Conservation (phyloP, 2,329 filamentous ascomycete genomes). For the Xylariaceae sp. region DNA sequence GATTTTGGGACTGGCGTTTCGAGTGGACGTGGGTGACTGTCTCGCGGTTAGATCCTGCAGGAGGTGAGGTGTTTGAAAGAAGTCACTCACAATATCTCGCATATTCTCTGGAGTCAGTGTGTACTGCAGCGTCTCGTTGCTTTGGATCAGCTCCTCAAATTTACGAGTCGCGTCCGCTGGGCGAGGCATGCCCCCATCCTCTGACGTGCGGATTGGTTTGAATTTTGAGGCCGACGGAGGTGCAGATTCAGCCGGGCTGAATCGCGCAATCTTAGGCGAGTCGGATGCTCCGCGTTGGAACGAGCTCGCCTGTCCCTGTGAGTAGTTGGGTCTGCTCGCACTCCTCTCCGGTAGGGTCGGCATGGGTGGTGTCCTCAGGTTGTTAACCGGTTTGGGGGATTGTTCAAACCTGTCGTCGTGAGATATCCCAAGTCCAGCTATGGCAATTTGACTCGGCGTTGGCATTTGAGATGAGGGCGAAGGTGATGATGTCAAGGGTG, state of each 20-base stretch:
- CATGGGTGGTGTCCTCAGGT: constrained; percentile 18
- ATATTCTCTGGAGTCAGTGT: constrained; percentile 75
- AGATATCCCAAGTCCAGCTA: too few relatives aligned
- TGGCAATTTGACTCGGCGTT: constrained; percentile 15
- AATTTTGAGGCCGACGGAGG: constrained; percentile 39
- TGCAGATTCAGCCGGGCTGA: constrained; percentile 40
- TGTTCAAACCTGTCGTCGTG: constrained; percentile 16
- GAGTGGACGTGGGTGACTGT: constrained; percentile 33
- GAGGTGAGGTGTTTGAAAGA: neutral
- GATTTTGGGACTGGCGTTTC: constrained; percentile 32
- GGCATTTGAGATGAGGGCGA: constrained; percentile 8
- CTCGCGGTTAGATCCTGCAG: constrained; percentile 16
- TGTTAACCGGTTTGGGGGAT: constrained; percentile 12
- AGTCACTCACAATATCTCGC: constrained; percentile 58
- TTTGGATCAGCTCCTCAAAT: constrained; percentile 74
- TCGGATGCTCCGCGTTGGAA: constrained; percentile 15
- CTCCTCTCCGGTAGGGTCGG: constrained; percentile 25
- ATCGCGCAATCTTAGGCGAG: constrained; percentile 25
- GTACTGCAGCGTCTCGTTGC: constrained; percentile 75
- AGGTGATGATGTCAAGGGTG: constrained; percentile 8
- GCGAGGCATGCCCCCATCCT: constrained; percentile 43
- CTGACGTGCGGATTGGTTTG: constrained; percentile 48
- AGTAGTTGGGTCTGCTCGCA: constrained; percentile 15
- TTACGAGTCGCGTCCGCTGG: constrained; percentile 56
- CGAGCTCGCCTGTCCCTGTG: constrained; percentile 6